phyloP scores from a whole-genome alignment of 148 eudicot genomes.

The Vaccinium vitisidaea region DNA sequence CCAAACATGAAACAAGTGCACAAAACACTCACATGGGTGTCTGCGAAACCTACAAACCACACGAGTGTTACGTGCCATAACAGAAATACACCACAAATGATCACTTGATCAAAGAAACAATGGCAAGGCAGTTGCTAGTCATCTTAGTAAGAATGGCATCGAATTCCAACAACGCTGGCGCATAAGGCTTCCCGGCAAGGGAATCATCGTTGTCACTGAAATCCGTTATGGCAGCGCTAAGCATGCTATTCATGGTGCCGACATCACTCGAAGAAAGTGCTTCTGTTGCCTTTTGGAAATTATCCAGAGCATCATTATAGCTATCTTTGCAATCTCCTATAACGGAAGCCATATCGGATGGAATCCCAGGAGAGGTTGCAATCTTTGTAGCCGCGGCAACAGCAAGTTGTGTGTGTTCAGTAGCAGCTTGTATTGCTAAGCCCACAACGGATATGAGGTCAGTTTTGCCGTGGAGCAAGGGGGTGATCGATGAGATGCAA shows the following conservation, averaged over 20 bases:
- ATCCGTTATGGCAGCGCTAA: conserved; percentile 38
- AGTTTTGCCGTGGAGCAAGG: not conserved
- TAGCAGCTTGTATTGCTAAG: not conserved
- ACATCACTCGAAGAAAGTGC: conserved; percentile 24
- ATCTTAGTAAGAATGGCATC: conserved; percentile 27
- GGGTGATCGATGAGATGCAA: not conserved
- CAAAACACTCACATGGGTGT: not conserved
- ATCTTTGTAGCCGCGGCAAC: not conserved
- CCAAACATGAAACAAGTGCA: not conserved
- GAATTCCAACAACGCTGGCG: not conserved
- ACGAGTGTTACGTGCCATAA: not conserved
- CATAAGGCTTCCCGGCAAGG: conserved; percentile 13
- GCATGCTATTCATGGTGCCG: conserved; percentile 39
- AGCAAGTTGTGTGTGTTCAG: not conserved
- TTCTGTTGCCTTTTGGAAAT: conserved; percentile 23
- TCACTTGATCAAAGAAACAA: conserved; percentile 15
- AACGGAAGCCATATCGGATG: not conserved
- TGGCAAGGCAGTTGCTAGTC: conserved; percentile 52
- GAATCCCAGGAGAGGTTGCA: not conserved
- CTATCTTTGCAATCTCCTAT: conserved; percentile 28
- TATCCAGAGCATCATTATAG: conserved; percentile 28
- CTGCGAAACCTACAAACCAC: not conserved
- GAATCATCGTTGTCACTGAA: conserved; percentile 36
- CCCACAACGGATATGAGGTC: not conserved
- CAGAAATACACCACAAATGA: not conserved